A percentile compares a stretch with the other conserved stretches of the same genome.
phyloP scores from a whole-genome alignment of 495 filamentous ascomycete species.

The Cryomyces antarcticus region DNA sequence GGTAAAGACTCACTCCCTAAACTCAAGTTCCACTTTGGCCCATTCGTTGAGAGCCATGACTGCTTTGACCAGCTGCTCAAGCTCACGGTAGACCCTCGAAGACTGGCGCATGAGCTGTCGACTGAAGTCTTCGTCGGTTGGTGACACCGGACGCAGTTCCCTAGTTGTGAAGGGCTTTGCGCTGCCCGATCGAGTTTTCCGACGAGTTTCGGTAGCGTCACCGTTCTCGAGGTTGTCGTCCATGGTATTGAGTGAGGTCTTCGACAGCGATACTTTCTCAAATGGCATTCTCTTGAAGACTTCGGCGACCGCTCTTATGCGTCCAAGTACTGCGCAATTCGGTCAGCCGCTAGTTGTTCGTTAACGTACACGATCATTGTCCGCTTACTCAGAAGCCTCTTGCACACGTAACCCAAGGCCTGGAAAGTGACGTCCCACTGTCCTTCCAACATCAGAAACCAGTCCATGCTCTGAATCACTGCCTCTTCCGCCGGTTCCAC shows the following conservation, averaged over 20 bases:
- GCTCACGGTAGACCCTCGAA: slow-evolving; percentile 46
- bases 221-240: background rate
- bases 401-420: slow-evolving; percentile 47
- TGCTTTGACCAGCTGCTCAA: slow-evolving; percentile 45
- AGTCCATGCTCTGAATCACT: slow-evolving; percentile 64
- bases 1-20: slow-evolving; percentile 9
- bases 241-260: slow-evolving; percentile 7
- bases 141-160: background rate
- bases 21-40: slow-evolving; percentile 22
- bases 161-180: background rate
- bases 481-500: slow-evolving; percentile 34
- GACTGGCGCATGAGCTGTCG: slow-evolving; percentile 23
- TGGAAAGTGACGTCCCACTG: slow-evolving; percentile 52
- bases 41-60: slow-evolving; percentile 48
- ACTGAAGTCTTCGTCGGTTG: background rate
- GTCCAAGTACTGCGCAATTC: too few relatives aligned
- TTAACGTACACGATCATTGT: too few relatives aligned
- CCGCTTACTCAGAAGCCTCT: slow-evolving; percentile 47
- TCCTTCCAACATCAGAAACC: slow-evolving; percentile 54
- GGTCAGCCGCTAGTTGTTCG: too few relatives aligned
- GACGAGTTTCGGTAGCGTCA: background rate
- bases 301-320: slow-evolving; percentile 4
- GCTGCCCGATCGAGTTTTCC: background rate
- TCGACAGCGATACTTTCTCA: slow-evolving; percentile 3
- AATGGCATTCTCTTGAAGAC: slow-evolving; percentile 4